These are phyloP conservation scores for Dendrobium nobile DNA, from an alignment of 106 monocot species.

Conservation along the genomic window DNA sequence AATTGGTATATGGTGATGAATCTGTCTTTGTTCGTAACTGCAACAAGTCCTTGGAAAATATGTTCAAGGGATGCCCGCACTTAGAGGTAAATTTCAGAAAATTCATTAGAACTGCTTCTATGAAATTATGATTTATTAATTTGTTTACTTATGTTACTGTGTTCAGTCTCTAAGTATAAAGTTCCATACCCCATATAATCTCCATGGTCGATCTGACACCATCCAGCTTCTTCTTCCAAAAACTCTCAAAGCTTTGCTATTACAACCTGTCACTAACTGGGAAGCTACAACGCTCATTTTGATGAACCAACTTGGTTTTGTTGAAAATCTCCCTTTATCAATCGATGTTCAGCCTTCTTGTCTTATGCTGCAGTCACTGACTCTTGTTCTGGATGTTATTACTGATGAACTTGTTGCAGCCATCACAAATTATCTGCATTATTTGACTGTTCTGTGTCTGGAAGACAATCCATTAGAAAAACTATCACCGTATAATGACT, in stretches of 20 bases:
- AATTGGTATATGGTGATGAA: slow-evolving; percentile 21
- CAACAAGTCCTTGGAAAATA: slow-evolving; percentile 24
- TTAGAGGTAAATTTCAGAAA: slow-evolving; percentile 50
- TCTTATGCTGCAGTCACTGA: slow-evolving; percentile 39
- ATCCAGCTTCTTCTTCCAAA: slow-evolving; percentile 25
- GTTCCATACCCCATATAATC: slow-evolving; percentile 15
- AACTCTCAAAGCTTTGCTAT: slow-evolving; percentile 36
- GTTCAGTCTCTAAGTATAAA: slow-evolving; percentile 65
- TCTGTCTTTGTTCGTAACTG: slow-evolving; percentile 10
- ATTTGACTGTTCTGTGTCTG: slow-evolving; percentile 54
- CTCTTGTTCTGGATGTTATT: slow-evolving; percentile 58
- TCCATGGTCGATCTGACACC: slow-evolving; percentile 5
- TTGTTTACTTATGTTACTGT: slow-evolving; percentile 10
- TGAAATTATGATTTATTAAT: not conserved
- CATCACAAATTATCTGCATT: slow-evolving; percentile 35
- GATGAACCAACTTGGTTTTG: not conserved
- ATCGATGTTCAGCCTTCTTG: not conserved
- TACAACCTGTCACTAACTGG: slow-evolving; percentile 40
- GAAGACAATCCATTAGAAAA: slow-evolving; percentile 52
- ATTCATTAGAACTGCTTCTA: not conserved
- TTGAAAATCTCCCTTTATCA: not conserved
- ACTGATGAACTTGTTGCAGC: slow-evolving; percentile 47
- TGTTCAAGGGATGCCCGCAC: slow-evolving; percentile 35
- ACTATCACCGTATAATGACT: slow-evolving; percentile 29
- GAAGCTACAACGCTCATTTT: slow-evolving; percentile 24